A percentile compares a stretch with the other conserved stretches of the same genome.
Evolutionary conservation across 208 protist species (phyloP).

Genomic region (Crithidia fasciculata): DNA sequence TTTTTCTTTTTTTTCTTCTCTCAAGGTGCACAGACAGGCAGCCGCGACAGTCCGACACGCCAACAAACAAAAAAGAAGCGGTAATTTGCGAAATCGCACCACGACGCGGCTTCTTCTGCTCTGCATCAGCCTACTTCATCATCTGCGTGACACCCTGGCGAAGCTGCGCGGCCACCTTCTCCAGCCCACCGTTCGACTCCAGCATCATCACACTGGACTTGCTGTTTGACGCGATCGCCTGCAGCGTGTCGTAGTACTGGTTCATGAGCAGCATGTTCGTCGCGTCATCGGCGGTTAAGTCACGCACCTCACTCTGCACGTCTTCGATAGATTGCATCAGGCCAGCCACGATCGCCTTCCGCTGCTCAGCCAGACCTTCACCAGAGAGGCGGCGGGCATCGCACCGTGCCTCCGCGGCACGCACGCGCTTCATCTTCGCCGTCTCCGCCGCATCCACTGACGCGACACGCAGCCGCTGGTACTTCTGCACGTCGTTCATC

Average conservation of each 20-base stretch:
- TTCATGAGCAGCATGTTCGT: conserved; percentile 81
- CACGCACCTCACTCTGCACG: conserved; percentile 52
- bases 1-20: no score
- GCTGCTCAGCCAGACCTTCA: conserved; percentile 65
- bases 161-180: conserved; percentile 61
- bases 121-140: conserved; percentile 28
- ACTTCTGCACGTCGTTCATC: conserved; percentile 81
- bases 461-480: conserved; percentile 76
- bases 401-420: conserved; percentile 75
- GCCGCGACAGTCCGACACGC: neutral
- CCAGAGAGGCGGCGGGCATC: conserved; percentile 67
- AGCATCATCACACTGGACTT: conserved; percentile 60
- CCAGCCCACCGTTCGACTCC: conserved; percentile 56
- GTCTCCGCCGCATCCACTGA: conserved; percentile 80
- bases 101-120: neutral
- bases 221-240: conserved; percentile 49
- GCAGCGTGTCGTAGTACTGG: conserved; percentile 85
- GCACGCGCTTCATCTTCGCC: conserved; percentile 70
- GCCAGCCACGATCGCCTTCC: conserved; percentile 74
- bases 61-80: neutral
- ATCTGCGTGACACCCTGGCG: conserved; percentile 47
- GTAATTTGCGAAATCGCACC: no score
- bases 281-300: conserved; percentile 51
- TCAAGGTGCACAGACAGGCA: no score
- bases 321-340: conserved; percentile 58